Evolutionary conservation across 176 grass and related monocot genomes (phyloP).

Genomic region (Triticum monococcum): DNA sequence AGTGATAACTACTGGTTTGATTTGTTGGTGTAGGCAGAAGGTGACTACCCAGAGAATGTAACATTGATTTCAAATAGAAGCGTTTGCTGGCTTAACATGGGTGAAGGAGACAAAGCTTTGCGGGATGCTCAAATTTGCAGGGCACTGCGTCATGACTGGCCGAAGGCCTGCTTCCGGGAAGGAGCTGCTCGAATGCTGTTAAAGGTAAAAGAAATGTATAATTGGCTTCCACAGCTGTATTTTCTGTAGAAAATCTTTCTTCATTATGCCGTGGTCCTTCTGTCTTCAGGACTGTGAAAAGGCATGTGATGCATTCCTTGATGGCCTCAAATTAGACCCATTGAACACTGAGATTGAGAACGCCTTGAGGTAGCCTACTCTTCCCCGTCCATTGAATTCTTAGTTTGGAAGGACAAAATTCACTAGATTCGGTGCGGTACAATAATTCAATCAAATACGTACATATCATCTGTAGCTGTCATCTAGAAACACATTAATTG

Average conservation of each 20-base stretch:
- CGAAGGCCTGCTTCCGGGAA: conserved; percentile 40
- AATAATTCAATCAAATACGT: background rate
- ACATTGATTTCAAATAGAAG: conserved; percentile 43
- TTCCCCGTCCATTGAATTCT: background rate
- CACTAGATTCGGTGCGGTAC: background rate
- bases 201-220: conserved; percentile 10
- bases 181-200: conserved; percentile 51
- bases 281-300: conserved; percentile 43
- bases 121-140: conserved; percentile 37
- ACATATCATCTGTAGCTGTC: background rate
- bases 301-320: conserved; percentile 34
- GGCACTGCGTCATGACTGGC: conserved; percentile 19
- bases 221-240: background rate
- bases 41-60: background rate
- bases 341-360: conserved; percentile 21
- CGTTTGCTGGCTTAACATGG: conserved; percentile 41
- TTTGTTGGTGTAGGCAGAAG: conserved; percentile 24
- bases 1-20: background rate
- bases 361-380: conserved; percentile 19
- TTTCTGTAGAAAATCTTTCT: background rate
- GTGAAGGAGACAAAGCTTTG: conserved; percentile 19
- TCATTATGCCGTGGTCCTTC: background rate
- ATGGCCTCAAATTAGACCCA: conserved; percentile 43
- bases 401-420: background rate
- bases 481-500: background rate